Evolutionary conservation across 2,329 filamentous ascomycete genomes (phyloP).

Genomic region (Alternaria sp.): DNA sequence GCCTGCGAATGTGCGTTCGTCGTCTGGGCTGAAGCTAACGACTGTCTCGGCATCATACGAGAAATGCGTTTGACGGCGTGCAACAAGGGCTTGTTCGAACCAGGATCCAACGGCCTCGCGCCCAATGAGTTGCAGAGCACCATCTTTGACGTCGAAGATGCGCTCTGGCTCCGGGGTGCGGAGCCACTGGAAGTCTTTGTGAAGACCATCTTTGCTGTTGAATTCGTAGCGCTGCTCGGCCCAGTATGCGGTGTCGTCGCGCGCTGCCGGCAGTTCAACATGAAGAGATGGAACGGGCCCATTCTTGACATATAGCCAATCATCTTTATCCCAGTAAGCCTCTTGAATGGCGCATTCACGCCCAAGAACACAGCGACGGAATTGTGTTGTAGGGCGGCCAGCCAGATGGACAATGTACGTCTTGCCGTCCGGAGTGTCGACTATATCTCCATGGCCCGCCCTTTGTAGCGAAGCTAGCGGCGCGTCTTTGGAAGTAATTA

Average conservation of each 20-base stretch:
- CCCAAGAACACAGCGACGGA: slow-evolving; percentile 44
- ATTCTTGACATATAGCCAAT: slow-evolving; percentile 68
- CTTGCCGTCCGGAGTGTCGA: slow-evolving; percentile 42
- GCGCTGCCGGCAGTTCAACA: slow-evolving; percentile 37
- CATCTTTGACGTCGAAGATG: slow-evolving; percentile 55
- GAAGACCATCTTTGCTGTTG: slow-evolving; percentile 52
- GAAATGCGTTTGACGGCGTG: slow-evolving; percentile 63
- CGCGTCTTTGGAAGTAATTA: slow-evolving; percentile 51
- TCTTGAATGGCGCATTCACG: slow-evolving; percentile 59
- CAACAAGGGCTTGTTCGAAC: slow-evolving; percentile 60
- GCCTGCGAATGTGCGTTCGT: slow-evolving; percentile 67
- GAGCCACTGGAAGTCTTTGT: slow-evolving; percentile 64
- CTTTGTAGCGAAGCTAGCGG: slow-evolving; percentile 40
- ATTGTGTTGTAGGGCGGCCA: slow-evolving; percentile 42
- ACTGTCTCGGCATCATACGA: slow-evolving; percentile 66
- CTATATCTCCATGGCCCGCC: slow-evolving; percentile 48
- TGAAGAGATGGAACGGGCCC: slow-evolving; percentile 56
- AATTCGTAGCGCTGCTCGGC: slow-evolving; percentile 57
- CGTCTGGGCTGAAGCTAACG: slow-evolving; percentile 60
- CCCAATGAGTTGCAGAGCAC: slow-evolving; percentile 60
- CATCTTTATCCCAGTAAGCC: slow-evolving; percentile 64
- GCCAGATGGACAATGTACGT: slow-evolving; percentile 45
- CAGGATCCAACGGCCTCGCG: slow-evolving; percentile 58
- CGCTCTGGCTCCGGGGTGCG: slow-evolving; percentile 57
- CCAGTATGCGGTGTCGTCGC: slow-evolving; percentile 44